These are phyloP conservation scores for Eucalyptus marginata DNA, from an alignment of 345 rosid genomes.

Conservation along the genomic window DNA sequence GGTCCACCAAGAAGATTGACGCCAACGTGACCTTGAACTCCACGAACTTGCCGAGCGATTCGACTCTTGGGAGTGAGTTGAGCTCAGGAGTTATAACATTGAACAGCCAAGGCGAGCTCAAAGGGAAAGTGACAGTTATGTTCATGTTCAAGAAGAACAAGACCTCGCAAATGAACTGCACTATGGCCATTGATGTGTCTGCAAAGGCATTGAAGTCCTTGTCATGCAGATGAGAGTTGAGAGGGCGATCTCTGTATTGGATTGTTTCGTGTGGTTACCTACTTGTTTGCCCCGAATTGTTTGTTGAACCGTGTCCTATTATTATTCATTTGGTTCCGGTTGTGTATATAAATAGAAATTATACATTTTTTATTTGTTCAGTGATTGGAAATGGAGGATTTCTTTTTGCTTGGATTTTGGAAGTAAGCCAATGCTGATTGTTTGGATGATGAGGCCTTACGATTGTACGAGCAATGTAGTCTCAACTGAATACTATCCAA, in stretches of 20 bases:
- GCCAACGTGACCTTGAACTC: not conserved
- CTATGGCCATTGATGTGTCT: not conserved
- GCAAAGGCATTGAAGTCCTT: not conserved
- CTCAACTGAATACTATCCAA: not conserved
- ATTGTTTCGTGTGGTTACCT: not conserved
- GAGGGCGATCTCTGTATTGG: not conserved
- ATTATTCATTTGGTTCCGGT: not conserved
- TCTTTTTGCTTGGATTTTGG: not conserved
- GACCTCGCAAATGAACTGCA: conserved; percentile 2
- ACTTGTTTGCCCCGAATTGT: not conserved
- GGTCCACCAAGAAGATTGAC: conserved; percentile 1
- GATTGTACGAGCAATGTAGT: not conserved
- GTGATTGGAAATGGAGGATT: not conserved
- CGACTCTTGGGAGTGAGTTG: not conserved
- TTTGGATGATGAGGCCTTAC: not conserved
- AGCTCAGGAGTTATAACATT: not conserved
- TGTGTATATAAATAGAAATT: not conserved
- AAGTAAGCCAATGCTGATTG: not conserved
- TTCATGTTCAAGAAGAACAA: not conserved
- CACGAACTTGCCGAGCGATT: not conserved
- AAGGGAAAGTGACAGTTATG: not conserved
- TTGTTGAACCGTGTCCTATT: not conserved
- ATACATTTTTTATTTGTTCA: not conserved
- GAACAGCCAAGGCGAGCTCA: not conserved
- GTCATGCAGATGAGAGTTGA: not conserved